Evolutionary conservation across 805 yeast species (phyloP).

Genomic region (Monosporozyma servazzii): DNA sequence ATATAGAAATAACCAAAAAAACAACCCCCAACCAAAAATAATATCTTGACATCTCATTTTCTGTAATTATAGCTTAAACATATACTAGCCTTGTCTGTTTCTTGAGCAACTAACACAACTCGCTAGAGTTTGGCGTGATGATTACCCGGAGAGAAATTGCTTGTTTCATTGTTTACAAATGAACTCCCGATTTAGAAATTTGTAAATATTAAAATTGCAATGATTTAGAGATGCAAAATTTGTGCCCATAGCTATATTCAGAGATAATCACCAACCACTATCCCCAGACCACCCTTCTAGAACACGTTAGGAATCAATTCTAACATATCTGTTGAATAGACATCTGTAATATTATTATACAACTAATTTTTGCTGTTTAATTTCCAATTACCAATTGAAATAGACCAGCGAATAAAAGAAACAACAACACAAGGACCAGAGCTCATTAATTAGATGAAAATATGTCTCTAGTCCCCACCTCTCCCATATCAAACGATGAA

Average conservation of each 20-base stretch:
- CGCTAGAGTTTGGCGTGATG: too few species aligned
- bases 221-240: background rate
- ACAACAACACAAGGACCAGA: background rate
- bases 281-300: background rate
- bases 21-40: too few species aligned
- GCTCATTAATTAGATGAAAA: background rate
- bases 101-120: too few species aligned
- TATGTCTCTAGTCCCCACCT: background rate
- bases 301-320: background rate
- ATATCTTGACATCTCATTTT: too few species aligned
- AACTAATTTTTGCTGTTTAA: background rate
- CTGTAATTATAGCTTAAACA: too few species aligned
- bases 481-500: background rate
- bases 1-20: too few species aligned
- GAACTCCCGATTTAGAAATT: constrained; percentile 1
- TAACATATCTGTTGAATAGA: background rate
- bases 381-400: background rate
- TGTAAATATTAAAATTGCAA: background rate
- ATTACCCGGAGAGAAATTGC: background rate
- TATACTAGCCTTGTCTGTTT: too few species aligned
- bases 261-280: background rate
- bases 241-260: background rate
- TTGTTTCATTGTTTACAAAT: background rate
- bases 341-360: background rate
- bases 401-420: background rate